These are phyloP conservation scores for Trypanosoma caninum DNA, from an alignment of 208 protist genomes.

Conservation along the genomic window DNA sequence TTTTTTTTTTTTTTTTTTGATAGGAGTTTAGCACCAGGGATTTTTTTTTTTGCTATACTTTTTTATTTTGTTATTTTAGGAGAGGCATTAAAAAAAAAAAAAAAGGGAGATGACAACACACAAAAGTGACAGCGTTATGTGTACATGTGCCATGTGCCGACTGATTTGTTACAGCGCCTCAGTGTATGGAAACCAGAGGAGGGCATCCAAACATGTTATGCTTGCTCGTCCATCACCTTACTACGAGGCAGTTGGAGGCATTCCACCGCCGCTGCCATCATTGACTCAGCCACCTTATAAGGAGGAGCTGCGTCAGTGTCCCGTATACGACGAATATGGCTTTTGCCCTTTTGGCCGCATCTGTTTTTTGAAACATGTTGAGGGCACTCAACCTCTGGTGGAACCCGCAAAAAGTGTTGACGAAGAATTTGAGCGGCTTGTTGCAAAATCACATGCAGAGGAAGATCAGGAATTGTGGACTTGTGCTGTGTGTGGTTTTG, in stretches of 20 bases:
- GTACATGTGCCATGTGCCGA: constrained; percentile 69
- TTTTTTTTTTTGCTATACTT: not conserved
- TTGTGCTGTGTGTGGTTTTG: constrained; percentile 76
- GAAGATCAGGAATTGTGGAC: constrained; percentile 48
- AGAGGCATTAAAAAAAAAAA: not conserved
- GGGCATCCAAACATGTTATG: constrained; percentile 78
- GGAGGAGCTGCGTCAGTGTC: constrained; percentile 35
- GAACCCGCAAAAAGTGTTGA: constrained; percentile 29
- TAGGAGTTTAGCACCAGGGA: not conserved
- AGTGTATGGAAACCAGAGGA: constrained; percentile 71
- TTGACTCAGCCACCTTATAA: constrained; percentile 16
- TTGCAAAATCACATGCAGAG: constrained; percentile 33
- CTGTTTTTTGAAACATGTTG: constrained; percentile 73
- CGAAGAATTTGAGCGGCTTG: constrained; percentile 56
- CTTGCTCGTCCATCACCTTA: constrained; percentile 59
- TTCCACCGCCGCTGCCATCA: constrained; percentile 41
- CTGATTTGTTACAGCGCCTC: constrained; percentile 58
- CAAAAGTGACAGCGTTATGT: constrained; percentile 15
- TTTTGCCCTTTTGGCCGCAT: constrained; percentile 73
- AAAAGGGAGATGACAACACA: constrained; percentile 1
- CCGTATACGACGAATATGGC: constrained; percentile 61
- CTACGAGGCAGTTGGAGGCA: constrained; percentile 26
- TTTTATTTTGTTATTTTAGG: constrained; percentile 5
- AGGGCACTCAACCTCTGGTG: constrained; percentile 25
- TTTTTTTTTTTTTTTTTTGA: not conserved